phyloP scores from a whole-genome alignment of 1,139 yeast species.

The Blastobotrys raffinosifermentans region DNA sequence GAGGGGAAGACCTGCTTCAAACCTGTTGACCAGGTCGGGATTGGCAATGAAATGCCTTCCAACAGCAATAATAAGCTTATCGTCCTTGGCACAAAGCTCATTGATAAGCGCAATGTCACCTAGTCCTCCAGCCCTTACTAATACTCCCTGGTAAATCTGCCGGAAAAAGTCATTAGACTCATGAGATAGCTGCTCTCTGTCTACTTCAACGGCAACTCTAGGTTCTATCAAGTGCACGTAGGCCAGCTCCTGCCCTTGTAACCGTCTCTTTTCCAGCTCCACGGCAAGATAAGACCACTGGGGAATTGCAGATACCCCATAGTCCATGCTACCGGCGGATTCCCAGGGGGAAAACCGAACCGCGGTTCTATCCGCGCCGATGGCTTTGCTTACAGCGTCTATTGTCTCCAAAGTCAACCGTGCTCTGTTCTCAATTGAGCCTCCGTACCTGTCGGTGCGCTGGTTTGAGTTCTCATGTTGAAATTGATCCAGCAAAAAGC shows the following conservation, averaged over 20 bases:
- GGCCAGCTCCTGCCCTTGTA: constrained; percentile 35
- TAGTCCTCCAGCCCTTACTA: constrained; percentile 39
- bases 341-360: constrained; percentile 58
- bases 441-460: constrained; percentile 68
- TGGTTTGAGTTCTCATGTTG: constrained; percentile 45
- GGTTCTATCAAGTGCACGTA: constrained; percentile 53
- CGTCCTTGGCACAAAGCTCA: constrained; percentile 29
- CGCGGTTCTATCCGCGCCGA: constrained; percentile 52
- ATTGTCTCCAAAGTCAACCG: constrained; percentile 51
- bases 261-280: constrained; percentile 28
- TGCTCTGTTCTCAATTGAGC: constrained; percentile 62
- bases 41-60: constrained; percentile 45
- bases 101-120: constrained; percentile 25
- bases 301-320: constrained; percentile 28
- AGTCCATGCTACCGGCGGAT: constrained; percentile 30
- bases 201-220: constrained; percentile 21
- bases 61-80: constrained; percentile 40
- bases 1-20: constrained; percentile 32
- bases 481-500: constrained; percentile 48
- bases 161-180: constrained; percentile 17
- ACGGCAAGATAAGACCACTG: constrained; percentile 27
- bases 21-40: constrained; percentile 43
- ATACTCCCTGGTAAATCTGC: constrained; percentile 36
- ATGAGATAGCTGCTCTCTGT: constrained; percentile 4
- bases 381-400: constrained; percentile 44